Percentiles rank a stretch among this genome's conserved stretches.
Evolutionary conservation across 345 rosid genomes (phyloP).

Genomic region (Acer yangbiense): DNA sequence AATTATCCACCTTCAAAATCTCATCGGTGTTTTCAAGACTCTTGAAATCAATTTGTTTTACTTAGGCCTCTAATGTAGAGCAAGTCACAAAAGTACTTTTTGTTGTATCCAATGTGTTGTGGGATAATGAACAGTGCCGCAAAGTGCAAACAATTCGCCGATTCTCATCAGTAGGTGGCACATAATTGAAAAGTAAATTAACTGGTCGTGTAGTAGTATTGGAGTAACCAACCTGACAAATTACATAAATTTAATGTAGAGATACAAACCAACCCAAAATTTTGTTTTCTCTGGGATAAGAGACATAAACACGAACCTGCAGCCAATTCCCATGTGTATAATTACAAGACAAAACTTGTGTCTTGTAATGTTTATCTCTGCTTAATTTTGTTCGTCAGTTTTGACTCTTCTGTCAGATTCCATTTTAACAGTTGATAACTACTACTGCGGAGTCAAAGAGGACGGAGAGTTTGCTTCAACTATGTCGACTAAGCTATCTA

Average conservation of each 20-base stretch:
- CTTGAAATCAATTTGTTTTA: too few species aligned
- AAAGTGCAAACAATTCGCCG: not conserved
- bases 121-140: too few species aligned
- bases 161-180: slow-evolving; percentile 6
- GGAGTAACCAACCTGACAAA: not conserved
- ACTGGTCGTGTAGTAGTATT: not conserved
- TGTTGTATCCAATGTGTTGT: too few species aligned
- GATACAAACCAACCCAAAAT: not conserved
- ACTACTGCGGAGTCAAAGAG: not conserved
- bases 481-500: not conserved
- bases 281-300: slow-evolving; percentile 22
- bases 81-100: not conserved
- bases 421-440: not conserved
- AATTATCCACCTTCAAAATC: not conserved
- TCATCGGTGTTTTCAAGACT: slow-evolving; percentile 10
- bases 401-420: slow-evolving; percentile 6
- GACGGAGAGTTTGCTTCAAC: slow-evolving; percentile 2
- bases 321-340: not conserved
- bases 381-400: slow-evolving; percentile 22
- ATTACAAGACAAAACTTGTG: not conserved
- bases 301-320: not conserved
- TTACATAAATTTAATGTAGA: not conserved
- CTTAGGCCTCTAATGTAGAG: not conserved
- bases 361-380: not conserved
- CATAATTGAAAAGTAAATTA: not conserved